Base-by-base conservation (phyloP, 2,329 filamentous ascomycete species). In the Keithomyces neogunnii region DNA sequence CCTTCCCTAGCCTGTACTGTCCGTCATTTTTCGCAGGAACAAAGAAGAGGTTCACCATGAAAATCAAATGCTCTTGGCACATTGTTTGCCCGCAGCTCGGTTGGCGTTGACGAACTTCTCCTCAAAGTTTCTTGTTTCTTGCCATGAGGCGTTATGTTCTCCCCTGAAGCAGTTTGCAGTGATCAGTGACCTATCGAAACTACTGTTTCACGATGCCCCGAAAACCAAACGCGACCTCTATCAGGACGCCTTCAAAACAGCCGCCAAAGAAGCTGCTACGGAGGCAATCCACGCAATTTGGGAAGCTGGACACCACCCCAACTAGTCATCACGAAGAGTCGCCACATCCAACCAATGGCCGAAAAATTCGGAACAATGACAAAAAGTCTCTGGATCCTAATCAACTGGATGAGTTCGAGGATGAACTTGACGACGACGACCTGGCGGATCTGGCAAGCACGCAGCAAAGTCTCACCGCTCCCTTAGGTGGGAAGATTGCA, bases 221-320 rank as follows among this genome's bases (percentile, higher is more conserved):
- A 44, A 44, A 44, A 13, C 8, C 9, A 6, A 44, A 30, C 40
- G 11, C 11, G 40, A 26, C 26, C 11, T 6, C 40, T 9, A 3
- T 28, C 4, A 29, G 30, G 28, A 9, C 40, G 29, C 8, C 40
- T 29, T 44, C 40, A 31, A 52, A 50, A n/a, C 49, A 47, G 32
- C 44, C 45, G 35, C 36, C 48, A 29, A 39, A 42, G 39, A 52
- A 40, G 28, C 60, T 51, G 45, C 33, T 28, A 28, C 57, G 53
- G 35, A 53, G 51, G 26, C 55, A 51, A 11, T 11, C 56, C 9
- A 57, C 57, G 0, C 50, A 59, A 39, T 59, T 69, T 19, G 59
- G 60, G 2, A 53, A 69, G 49, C 59, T 69, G 3, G 65, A 69
- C 5, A 66, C 64, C 2, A 67, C 66, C 5, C 64, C 66, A 4